phyloP scores from a whole-genome alignment of 1,284 basidiomycete genomes.

The Leccinum subrobustum region DNA sequence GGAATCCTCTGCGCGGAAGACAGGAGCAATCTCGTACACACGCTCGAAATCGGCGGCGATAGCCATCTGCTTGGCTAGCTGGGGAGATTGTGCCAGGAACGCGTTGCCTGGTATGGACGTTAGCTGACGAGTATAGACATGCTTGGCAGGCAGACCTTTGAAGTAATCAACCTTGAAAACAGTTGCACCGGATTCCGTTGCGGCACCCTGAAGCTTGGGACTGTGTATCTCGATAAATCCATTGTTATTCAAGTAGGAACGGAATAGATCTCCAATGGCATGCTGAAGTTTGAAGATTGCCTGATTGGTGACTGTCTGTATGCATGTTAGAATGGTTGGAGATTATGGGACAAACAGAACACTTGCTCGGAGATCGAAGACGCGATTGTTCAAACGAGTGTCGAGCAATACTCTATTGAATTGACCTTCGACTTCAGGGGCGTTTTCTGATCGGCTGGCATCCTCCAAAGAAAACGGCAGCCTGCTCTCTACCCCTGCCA shows the following conservation, averaged over 20 bases:
- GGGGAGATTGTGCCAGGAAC: constrained; percentile 95
- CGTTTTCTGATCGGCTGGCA: constrained; percentile 81
- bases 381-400: constrained; percentile 93
- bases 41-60: constrained; percentile 98
- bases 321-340: constrained; percentile 11
- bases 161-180: constrained; percentile 99
- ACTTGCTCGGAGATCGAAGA: constrained; percentile 88
- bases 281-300: constrained; percentile 94
- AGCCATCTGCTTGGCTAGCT: constrained; percentile 98
- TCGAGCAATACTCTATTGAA: constrained; percentile 81
- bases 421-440: constrained; percentile 69
- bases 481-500: constrained; percentile 73
- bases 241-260: constrained; percentile 74
- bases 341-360: not conserved
- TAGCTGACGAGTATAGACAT: constrained; percentile 3
- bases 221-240: constrained; percentile 96
- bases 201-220: constrained; percentile 95
- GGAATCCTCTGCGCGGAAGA: constrained; percentile 98
- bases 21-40: constrained; percentile 95
- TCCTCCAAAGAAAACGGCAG: constrained; percentile 95
- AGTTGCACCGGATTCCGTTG: constrained; percentile 94
- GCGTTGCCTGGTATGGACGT: constrained; percentile 61
- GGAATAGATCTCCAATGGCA: constrained; percentile 87
- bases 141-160: constrained; percentile 64
- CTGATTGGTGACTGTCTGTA: constrained; percentile 91